Conservation (phyloP, 805 yeast genomes). For the Torulaspora quercuum region DNA sequence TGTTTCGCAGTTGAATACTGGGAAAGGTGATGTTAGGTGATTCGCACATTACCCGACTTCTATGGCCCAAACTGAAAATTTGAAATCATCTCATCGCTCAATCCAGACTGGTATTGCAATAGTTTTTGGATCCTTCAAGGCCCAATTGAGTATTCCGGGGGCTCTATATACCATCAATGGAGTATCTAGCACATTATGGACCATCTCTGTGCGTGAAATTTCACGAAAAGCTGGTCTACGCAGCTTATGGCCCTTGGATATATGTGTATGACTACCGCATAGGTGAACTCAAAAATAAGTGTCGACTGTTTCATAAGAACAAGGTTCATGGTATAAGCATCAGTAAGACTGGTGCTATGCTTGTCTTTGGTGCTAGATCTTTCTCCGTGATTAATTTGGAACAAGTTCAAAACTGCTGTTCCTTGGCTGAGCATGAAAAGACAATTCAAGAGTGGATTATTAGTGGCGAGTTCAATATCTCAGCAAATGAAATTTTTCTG, state of each 20-base stretch:
- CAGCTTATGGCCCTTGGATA: slow-evolving; percentile 71
- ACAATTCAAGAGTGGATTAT: slow-evolving; percentile 79
- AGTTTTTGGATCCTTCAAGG: too few species aligned
- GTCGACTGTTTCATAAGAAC: slow-evolving; percentile 59
- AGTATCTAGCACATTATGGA: slow-evolving; percentile 44
- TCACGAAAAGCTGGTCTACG: slow-evolving; percentile 41
- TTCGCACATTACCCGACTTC: too few species aligned
- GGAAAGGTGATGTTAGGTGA: too few species aligned
- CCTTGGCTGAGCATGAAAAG: slow-evolving; percentile 40
- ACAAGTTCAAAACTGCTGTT: slow-evolving; percentile 27
- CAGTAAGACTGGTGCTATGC: slow-evolving; percentile 32
- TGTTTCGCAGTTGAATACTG: too few species aligned
- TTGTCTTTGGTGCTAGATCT: slow-evolving; percentile 72
- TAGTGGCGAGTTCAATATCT: slow-evolving; percentile 49
- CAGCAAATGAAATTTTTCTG: slow-evolving; percentile 43
- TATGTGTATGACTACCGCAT: slow-evolving; percentile 49
- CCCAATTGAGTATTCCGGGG: slow-evolving; percentile 1
- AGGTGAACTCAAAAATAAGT: slow-evolving; percentile 38
- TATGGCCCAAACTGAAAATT: too few species aligned
- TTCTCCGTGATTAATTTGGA: slow-evolving; percentile 43
- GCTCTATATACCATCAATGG: slow-evolving; percentile 7
- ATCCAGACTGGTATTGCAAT: too few species aligned
- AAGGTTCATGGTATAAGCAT: slow-evolving; percentile 77
- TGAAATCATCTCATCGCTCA: too few species aligned
- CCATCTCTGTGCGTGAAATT: slow-evolving; percentile 67